Evolutionary conservation across 176 grass and related monocot genomes (phyloP).

Genomic region (Chrysopogon serrulatus): DNA sequence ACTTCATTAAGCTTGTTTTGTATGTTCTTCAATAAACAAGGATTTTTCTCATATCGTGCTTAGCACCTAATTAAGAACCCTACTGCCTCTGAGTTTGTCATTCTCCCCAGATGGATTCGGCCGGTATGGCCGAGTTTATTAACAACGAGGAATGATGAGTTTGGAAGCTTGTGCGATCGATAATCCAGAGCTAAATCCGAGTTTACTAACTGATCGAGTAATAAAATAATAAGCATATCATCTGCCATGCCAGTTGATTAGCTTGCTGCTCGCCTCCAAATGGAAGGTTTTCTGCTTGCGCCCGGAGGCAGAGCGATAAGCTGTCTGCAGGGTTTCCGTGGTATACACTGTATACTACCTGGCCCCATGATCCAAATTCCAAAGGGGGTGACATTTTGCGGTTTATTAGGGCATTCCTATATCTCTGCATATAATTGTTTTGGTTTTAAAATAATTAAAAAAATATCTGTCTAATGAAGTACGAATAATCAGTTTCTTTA

Average conservation of each 20-base stretch:
- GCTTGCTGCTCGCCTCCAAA: constrained; percentile 30
- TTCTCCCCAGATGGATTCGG: constrained; percentile 28
- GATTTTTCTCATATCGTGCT: not conserved
- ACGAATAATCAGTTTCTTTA: not conserved
- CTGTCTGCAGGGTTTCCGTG: not conserved
- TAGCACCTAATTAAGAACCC: constrained; percentile 14
- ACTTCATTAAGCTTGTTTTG: not conserved
- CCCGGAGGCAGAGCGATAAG: not conserved
- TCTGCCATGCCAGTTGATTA: constrained; percentile 26
- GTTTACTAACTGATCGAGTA: not conserved
- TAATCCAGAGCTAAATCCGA: not conserved
- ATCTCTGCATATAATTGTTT: not conserved
- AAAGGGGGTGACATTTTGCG: not conserved
- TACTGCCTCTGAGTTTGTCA: constrained; percentile 29
- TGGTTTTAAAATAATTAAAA: not conserved
- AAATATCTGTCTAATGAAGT: not conserved
- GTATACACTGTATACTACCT: no score
- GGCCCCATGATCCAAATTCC: not conserved
- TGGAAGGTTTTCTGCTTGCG: constrained; percentile 36
- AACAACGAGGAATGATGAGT: constrained; percentile 21
- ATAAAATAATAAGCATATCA: not conserved
- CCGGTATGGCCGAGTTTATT: not conserved
- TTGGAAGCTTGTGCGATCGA: constrained; percentile 31
- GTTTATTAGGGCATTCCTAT: not conserved
- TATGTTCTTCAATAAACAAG: constrained; percentile 20